phyloP scores from a whole-genome alignment of 2,329 filamentous ascomycete species.

The Albophoma yamanashiensis region DNA sequence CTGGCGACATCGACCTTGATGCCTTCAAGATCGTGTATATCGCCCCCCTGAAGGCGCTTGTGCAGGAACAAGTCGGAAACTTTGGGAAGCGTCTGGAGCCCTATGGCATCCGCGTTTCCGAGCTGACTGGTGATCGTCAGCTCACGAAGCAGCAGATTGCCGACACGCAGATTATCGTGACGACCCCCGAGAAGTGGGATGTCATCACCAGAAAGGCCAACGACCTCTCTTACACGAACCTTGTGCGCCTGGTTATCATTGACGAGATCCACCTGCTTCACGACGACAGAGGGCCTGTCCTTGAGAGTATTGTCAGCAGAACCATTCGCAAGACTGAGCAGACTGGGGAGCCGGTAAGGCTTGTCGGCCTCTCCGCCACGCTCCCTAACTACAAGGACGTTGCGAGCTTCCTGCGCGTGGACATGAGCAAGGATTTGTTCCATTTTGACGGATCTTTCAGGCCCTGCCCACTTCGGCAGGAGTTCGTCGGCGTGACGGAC shows the following conservation, averaged over 20 bases:
- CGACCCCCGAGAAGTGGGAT: constrained; percentile 98
- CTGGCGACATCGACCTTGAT: constrained; percentile 90
- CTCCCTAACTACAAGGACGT: constrained; percentile 96
- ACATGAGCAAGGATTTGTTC: constrained; percentile 76
- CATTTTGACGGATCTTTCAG: constrained; percentile 93
- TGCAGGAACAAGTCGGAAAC: constrained; percentile 97
- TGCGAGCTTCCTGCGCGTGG: constrained; percentile 86
- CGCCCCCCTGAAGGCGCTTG: constrained; percentile 86
- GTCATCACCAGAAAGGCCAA: constrained; percentile 97
- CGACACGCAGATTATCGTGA: constrained; percentile 96
- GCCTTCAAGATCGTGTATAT: constrained; percentile 99
- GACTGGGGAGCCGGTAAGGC: constrained; percentile 82
- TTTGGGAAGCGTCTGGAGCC: constrained; percentile 85
- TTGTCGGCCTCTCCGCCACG: constrained; percentile 88
- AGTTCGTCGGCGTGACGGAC: constrained; percentile 95
- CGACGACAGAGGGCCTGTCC: constrained; percentile 90
- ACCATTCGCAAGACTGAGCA: constrained; percentile 91
- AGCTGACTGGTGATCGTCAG: constrained; percentile 93
- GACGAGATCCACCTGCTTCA: constrained; percentile 97
- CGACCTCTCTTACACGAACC: constrained; percentile 90
- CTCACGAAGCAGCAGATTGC: constrained; percentile 98
- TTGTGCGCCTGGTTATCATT: constrained; percentile 93
- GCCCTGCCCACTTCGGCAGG: constrained; percentile 88
- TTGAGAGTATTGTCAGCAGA: constrained; percentile 93
- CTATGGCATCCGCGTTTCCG: constrained; percentile 87